Evolutionary conservation across 176 grass and related monocot species (phyloP), one percentile per base, ranked within the genome.

Genomic region (Carex littledalei): DNA sequence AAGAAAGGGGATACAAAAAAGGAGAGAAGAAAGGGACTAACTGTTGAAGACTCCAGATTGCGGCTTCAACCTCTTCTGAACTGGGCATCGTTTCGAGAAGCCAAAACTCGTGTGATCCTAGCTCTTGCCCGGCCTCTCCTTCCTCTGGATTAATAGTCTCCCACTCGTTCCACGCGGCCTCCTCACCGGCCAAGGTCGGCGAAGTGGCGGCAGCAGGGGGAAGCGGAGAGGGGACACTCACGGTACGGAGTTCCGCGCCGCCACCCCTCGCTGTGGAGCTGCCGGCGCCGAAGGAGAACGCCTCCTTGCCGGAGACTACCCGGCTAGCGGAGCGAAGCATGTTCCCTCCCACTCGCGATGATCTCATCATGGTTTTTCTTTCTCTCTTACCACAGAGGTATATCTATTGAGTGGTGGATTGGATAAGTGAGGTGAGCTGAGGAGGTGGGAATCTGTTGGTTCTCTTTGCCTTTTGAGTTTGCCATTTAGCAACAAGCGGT

Each of bases 11-110:
- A 47, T 47, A 5, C 79, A 55, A 66, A 83, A 41, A 31, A 15
- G 81, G 8, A 47, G 5, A n/a, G 26, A 62, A 26, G n/a, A 74
- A 63, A 64, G 26, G 0, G 49, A 87, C 85, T 82, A 86, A 99
- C 96, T 94, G 81, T 31, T 89, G 89, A 86, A 99, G 94, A 17
- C 79, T 91, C 16, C 85, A 87, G 52, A 99, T 72, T 29, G 91
- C 96, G 24, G 88, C 88, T 37, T 90, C 84, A 31, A 91, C 90
- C 87, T 99, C 96, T 6, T 95, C 91, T 10, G 34, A 74, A 1
- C 91, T 92, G 12, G 93, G 96, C 21, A 72, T 84, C 10, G 20
- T 56, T 10, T 87, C 91, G 61, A 95, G 87, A 76, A 81, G 80
- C 49, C 63, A 84, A 17, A 63, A 56, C 2, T 86, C 81, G 21